Base-by-base conservation (phyloP, 305 asterid species). In the Fraxinus sp. region DNA sequence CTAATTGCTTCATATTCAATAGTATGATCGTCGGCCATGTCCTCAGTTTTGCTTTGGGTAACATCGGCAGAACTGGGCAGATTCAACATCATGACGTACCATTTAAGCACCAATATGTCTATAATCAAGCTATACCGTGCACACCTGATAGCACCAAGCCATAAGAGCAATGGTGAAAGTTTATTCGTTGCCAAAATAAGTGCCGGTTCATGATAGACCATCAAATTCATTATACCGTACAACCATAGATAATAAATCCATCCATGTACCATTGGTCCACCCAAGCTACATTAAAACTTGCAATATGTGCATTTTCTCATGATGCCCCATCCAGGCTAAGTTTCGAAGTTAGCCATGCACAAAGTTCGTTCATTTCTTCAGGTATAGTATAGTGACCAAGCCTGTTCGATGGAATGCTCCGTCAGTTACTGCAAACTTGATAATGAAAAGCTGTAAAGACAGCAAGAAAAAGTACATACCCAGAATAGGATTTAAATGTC, bases 331-430 rank as follows among this genome's bases (percentile, higher is more conserved):
- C 91, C 3, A 94, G 94, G 30, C 91, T 95, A 83, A 94, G 70
- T 79, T 90, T 94, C 28, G 95, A 83, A 78, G 88, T 88, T 62
- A 92, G 87, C 97, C 98, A 94, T 14, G 85, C 87, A 84, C 97
- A 92, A 79, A 94, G 86, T 79, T 90, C 96, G 14, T 90, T 91
- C 96, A 90, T 92, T 88, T 94, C 98, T 83, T 94, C 94, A 5
- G 96, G 96, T 83, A 91, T 89, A 10, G 98, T 92, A 66, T 92
- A 82, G 88, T 94, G 98, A 72, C 97, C 98, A 71, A 92, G 95
- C 86, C 98, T 94, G 94, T 24, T 33, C 1, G 36, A 82, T 44
- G 77, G 71, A 78, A 71, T 80, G 13, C 75, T 70, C 75, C 64
- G 62, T 72, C 76, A 30, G 18, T 74, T 79, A 62, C 74, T 44